Evolutionary conservation across 2,329 filamentous ascomycete species (phyloP).

Genomic region (Alternaria ethzedia): DNA sequence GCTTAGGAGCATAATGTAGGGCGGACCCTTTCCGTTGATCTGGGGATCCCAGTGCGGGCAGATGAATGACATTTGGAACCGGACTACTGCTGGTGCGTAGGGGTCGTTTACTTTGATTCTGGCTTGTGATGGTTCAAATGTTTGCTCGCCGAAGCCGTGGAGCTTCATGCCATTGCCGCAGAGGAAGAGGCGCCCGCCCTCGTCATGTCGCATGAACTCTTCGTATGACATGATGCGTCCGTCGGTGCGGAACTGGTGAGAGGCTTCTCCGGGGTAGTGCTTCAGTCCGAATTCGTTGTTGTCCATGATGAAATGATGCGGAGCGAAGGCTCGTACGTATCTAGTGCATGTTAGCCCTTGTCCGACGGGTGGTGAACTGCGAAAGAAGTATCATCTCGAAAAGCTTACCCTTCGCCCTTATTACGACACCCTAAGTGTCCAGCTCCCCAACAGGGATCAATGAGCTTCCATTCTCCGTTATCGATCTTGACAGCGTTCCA

Average conservation of each 20-base stretch:
- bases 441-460: conserved; percentile 94
- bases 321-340: conserved; percentile 73
- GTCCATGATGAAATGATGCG: conserved; percentile 60
- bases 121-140: conserved; percentile 66
- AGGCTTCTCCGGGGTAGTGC: conserved; percentile 76
- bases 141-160: conserved; percentile 61
- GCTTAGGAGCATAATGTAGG: conserved; percentile 73
- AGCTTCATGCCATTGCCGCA: conserved; percentile 30
- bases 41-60: conserved; percentile 86
- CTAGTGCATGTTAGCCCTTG: conserved; percentile 8
- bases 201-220: conserved; percentile 74
- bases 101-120: conserved; percentile 67
- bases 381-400: conserved; percentile 5
- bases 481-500: conserved; percentile 95
- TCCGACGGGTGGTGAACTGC: no score
- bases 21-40: conserved; percentile 68
- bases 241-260: conserved; percentile 77
- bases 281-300: conserved; percentile 83
- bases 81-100: conserved; percentile 54
- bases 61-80: conserved; percentile 80
- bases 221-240: conserved; percentile 75
- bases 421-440: conserved; percentile 63
- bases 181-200: conserved; percentile 53
- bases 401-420: conserved; percentile 59
- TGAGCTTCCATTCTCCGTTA: conserved; percentile 84